Evolutionary conservation across 2,329 filamentous ascomycete genomes (phyloP), one percentile per base, ranked within the genome.

Genomic region (Apiospora koreana): DNA sequence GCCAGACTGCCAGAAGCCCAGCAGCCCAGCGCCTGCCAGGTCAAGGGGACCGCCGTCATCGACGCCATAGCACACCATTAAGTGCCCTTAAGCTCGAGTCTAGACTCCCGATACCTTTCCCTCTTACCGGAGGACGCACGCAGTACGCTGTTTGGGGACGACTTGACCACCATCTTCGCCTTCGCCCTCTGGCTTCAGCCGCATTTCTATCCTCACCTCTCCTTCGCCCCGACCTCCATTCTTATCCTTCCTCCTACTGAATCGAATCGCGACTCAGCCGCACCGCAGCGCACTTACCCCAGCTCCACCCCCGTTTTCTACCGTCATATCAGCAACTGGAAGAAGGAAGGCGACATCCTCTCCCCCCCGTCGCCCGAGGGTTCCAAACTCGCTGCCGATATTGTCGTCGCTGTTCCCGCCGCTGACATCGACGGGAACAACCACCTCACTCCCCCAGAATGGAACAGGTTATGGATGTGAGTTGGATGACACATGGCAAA

Each of bases 401-500:
- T 35, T 46, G 42, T 46, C 21, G 54, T 38, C 54, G 54, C 54
- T 38, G 54, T 62, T 62, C 54, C 54, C 31, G 54, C 54, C 54
- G 54, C 31, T 38, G 31, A 38, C 31, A 12, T 9, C 31, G 54
- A 62, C 54, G 54, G 54, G 54, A 38, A 62, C 54, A 62, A 62
- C 31, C 21, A 62, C 54, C 3, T n/a, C 3, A n/a, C 54, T 62
- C 21, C 31, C 14, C 31, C 54, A 62, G 54, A 62, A 95, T 95
- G 93, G 93, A 95, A 82, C 91, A 92, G 76, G 89, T 93, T 75
- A 89, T 97, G 78, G 94, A 97, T 82, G 94, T 97, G 78, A 94
- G 92, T 82, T 97, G 94, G 94, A 92, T 97, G 85, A 87, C 87
- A 76, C 93, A 96, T 82, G 92, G 93, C 79, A 94, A 93, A 92